phyloP scores from a whole-genome alignment of 2,329 filamentous ascomycete species.

The Alternaria burnsii region DNA sequence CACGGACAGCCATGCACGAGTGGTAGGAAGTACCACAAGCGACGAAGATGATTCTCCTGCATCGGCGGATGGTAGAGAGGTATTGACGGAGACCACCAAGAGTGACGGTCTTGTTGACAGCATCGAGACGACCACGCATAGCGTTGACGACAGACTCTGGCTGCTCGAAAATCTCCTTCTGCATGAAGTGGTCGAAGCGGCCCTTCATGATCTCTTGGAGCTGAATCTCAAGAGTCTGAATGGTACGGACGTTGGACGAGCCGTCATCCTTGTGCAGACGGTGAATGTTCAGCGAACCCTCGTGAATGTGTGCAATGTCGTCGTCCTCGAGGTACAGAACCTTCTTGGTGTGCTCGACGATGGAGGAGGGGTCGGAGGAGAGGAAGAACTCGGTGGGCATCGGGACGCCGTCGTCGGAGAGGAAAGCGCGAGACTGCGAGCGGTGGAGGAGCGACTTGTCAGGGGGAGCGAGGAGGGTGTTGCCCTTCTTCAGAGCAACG shows the following conservation, averaged over 20 bases:
- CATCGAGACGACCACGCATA: conserved; percentile 97
- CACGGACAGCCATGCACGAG: conserved; percentile 99
- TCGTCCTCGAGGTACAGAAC: conserved; percentile 99
- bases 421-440: conserved; percentile 97
- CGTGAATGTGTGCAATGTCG: conserved; percentile 99
- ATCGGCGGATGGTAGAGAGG: conserved; percentile 94
- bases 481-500: conserved; percentile 87
- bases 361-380: conserved; percentile 96
- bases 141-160: conserved; percentile 99
- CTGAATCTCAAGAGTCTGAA: conserved; percentile 98
- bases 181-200: conserved; percentile 99
- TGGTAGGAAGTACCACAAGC: conserved; percentile 98
- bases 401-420: conserved; percentile 96
- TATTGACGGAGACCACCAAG: conserved; percentile 96
- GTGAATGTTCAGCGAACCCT: conserved; percentile 98
- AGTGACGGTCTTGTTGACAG: conserved; percentile 92
- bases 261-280: conserved; percentile 96
- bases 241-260: conserved; percentile 94
- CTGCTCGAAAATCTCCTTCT: conserved; percentile 99
- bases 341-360: conserved; percentile 99
- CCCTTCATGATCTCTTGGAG: conserved; percentile 99
- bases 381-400: conserved; percentile 99
- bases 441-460: conserved; percentile 99
- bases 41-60: conserved; percentile 98
- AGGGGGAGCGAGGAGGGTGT: conserved; percentile 75